These are phyloP conservation scores for Phaeosphaeriaceae sp. DNA, from an alignment of 2,329 filamentous ascomycete genomes.

Conservation along the genomic window DNA sequence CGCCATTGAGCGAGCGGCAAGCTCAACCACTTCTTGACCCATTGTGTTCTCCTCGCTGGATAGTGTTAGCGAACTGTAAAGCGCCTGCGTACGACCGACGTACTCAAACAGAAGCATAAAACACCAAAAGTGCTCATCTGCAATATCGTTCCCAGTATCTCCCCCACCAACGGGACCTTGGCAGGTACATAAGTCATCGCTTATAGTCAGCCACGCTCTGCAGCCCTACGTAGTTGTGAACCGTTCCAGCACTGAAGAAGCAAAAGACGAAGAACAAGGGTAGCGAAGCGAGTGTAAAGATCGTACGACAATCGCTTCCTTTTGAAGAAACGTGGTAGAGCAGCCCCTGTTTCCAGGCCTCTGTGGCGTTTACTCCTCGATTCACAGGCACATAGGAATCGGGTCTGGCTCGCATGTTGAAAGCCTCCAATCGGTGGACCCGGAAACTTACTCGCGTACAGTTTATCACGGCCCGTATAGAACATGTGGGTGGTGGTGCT, in stretches of 20 bases:
- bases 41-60: conserved; percentile 30
- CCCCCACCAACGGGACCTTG: conserved; percentile 28
- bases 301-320: background rate
- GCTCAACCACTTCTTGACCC: conserved; percentile 25
- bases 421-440: background rate
- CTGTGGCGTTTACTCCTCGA: background rate
- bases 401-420: background rate
- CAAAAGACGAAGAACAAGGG: background rate
- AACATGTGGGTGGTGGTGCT: background rate
- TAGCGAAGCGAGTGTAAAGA: background rate
- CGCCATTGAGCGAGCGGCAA: conserved; percentile 31
- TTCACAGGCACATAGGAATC: background rate
- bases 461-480: background rate
- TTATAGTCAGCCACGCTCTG: background rate
- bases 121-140: conserved; percentile 32
- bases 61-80: background rate
- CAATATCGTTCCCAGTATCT: conserved; percentile 29
- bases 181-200: conserved; percentile 5
- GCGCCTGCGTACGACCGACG: background rate
- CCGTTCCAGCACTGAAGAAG: background rate
- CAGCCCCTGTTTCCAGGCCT: background rate
- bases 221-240: background rate
- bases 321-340: background rate
- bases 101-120: conserved; percentile 27
- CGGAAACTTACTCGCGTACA: background rate